Evolutionary conservation across 495 filamentous ascomycete genomes (phyloP).

Genomic region (Halenospora varia): DNA sequence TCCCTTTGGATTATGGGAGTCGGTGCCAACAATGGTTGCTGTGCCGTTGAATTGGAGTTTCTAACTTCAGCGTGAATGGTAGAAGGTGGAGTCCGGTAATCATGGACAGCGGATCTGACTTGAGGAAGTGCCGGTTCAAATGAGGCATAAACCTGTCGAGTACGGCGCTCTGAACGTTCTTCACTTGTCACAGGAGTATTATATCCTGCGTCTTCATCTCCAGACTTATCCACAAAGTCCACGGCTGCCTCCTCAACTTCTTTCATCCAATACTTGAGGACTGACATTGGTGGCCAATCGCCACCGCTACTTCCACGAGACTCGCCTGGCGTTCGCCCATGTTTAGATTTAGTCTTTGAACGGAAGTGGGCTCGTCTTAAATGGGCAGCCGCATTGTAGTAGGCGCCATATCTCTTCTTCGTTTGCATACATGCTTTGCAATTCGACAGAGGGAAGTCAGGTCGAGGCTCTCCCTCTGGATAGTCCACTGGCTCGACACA

Average conservation of each 20-base stretch:
- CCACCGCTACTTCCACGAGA: slow-evolving; percentile 66
- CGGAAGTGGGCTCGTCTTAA: slow-evolving; percentile 81
- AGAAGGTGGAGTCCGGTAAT: too few species aligned
- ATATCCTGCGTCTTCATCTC: background rate
- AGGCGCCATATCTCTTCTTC: slow-evolving; percentile 75
- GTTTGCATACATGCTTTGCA: slow-evolving; percentile 78
- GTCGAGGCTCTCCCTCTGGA: slow-evolving; percentile 30
- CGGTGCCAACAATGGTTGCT: background rate
- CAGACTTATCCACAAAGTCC: background rate
- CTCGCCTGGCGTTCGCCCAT: slow-evolving; percentile 52
- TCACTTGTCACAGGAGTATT: background rate
- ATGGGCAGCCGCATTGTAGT: slow-evolving; percentile 93
- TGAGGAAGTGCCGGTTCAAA: background rate
- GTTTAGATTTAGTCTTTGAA: slow-evolving; percentile 23
- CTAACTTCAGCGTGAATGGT: too few species aligned
- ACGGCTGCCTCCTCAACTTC: slow-evolving; percentile 42
- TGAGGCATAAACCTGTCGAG: background rate
- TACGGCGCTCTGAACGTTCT: too few species aligned
- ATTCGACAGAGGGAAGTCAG: slow-evolving; percentile 61
- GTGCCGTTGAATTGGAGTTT: background rate
- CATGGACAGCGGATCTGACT: background rate
- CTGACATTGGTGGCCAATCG: slow-evolving; percentile 72
- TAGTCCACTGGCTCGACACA: slow-evolving; percentile 58
- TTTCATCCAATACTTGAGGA: slow-evolving; percentile 75
- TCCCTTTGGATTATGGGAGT: background rate